These are phyloP conservation scores for Lomentospora prolificans DNA, from an alignment of 2,329 filamentous ascomycete genomes.

Conservation along the genomic window DNA sequence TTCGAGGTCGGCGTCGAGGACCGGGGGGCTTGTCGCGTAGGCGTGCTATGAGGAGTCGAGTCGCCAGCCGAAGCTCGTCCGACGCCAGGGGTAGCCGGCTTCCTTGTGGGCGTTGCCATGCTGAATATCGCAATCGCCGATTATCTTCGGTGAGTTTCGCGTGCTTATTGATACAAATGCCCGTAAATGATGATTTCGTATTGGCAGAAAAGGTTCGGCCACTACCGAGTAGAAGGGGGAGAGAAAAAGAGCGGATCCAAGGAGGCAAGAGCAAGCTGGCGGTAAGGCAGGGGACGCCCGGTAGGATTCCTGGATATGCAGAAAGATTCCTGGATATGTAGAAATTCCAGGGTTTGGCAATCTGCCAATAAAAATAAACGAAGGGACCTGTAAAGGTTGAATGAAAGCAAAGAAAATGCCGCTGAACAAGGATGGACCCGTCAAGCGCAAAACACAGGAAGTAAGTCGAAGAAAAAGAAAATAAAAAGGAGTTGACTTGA, in stretches of 20 bases:
- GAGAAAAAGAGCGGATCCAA: neutral
- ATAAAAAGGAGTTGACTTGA: neutral
- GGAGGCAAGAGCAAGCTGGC: neutral
- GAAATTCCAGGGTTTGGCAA: neutral
- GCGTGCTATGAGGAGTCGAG: conserved; percentile 2
- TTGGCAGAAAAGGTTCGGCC: neutral
- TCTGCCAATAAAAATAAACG: too few species aligned
- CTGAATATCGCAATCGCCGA: neutral
- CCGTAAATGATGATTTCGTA: neutral
- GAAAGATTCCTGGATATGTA: neutral
- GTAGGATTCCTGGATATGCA: neutral
- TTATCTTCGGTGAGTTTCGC: too few species aligned
- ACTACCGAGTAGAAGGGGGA: neutral
- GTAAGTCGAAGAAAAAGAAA: neutral
- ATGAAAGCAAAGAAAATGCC: neutral
- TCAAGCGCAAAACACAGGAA: neutral
- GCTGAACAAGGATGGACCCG: neutral
- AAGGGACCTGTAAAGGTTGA: too few species aligned
- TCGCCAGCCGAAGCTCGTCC: conserved; percentile 1
- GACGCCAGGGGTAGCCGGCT: conserved; percentile 5
- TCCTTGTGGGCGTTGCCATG: conserved; percentile 7
- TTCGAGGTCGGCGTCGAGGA: conserved; percentile 38
- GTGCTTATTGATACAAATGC: too few species aligned
- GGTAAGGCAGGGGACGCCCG: neutral
- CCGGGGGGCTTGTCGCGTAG: conserved; percentile 15